Percentiles rank a stretch among this genome's conserved stretches.
These are phyloP conservation scores for Ceratocystis ficicola DNA, from an alignment of 2,329 filamentous ascomycete species.

Conservation along the genomic window DNA sequence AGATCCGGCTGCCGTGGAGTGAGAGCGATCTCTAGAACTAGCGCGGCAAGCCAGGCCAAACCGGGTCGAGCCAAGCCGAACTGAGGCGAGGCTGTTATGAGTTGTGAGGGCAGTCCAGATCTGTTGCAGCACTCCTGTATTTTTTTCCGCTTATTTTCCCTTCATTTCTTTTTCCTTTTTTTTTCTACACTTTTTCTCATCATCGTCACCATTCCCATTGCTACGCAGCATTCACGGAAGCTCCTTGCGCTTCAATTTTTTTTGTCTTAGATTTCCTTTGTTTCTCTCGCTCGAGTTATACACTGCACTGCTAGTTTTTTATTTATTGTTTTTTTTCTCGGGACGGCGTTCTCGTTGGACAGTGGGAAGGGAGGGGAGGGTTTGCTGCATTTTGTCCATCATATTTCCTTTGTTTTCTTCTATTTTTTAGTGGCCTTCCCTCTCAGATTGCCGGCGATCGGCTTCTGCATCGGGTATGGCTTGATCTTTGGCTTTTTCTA, in stretches of 20 bases:
- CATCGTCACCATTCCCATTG: background rate
- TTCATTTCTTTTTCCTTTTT: background rate
- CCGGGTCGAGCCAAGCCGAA: no score
- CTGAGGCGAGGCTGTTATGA: no score
- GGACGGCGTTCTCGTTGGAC: constrained; percentile 6
- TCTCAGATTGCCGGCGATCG: constrained; percentile 3
- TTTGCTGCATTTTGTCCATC: background rate
- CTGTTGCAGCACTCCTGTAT: background rate
- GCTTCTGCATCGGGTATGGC: constrained; percentile 8
- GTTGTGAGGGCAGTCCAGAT: background rate
- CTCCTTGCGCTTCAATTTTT: constrained; percentile 5
- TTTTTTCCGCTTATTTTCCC: background rate
- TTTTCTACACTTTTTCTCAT: background rate
- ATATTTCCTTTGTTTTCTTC: constrained; percentile 8
- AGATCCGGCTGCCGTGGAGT: constrained; percentile 41
- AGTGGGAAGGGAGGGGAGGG: constrained; percentile 1
- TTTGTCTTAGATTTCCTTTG: constrained; percentile 10
- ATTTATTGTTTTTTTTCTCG: constrained; percentile 12
- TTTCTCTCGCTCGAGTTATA: constrained; percentile 1
- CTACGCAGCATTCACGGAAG: background rate
- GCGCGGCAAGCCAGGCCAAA: background rate
- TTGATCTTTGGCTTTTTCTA: constrained; percentile 1
- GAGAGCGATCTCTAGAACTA: constrained; percentile 24
- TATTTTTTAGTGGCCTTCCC: background rate
- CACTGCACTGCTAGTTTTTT: constrained; percentile 2